phyloP scores from a whole-genome alignment of 805 yeast species.

The Cyberlindnera xylosilytica region DNA sequence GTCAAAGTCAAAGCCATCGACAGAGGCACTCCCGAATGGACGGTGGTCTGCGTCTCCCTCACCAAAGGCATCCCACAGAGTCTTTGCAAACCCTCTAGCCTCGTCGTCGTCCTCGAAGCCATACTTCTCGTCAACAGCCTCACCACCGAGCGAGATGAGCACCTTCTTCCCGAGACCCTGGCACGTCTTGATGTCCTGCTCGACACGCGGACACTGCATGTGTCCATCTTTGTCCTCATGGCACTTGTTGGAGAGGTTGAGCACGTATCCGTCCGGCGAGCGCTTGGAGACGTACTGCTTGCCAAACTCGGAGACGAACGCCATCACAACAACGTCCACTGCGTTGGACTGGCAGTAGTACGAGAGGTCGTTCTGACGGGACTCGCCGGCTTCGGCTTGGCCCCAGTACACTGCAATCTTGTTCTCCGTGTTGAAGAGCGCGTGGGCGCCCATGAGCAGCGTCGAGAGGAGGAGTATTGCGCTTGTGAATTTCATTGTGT shows the following conservation, averaged over 20 bases:
- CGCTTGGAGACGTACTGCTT: slow-evolving; percentile 1
- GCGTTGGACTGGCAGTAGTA: slow-evolving; percentile 60
- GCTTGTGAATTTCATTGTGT: not conserved
- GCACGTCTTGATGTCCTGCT: slow-evolving; percentile 68
- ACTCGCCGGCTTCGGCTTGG: slow-evolving; percentile 51
- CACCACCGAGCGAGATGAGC: slow-evolving; percentile 73
- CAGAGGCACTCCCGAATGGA: slow-evolving; percentile 66
- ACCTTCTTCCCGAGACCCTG: slow-evolving; percentile 78
- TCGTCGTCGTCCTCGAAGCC: slow-evolving; percentile 82
- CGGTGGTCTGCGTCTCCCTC: slow-evolving; percentile 46
- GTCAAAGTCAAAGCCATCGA: slow-evolving; percentile 95
- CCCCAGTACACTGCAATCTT: slow-evolving; percentile 73
- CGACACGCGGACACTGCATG: slow-evolving; percentile 49
- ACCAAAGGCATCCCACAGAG: slow-evolving; percentile 61
- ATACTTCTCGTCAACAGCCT: slow-evolving; percentile 47
- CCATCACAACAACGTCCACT: slow-evolving; percentile 69
- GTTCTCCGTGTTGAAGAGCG: slow-evolving; percentile 1
- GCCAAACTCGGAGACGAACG: slow-evolving; percentile 45
- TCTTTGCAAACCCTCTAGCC: slow-evolving; percentile 57
- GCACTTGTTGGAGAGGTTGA: slow-evolving; percentile 57
- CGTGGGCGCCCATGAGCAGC: no score
- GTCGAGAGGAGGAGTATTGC: not conserved
- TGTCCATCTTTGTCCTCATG: slow-evolving; percentile 32
- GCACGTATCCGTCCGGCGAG: slow-evolving; percentile 27
- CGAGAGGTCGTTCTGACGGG: slow-evolving; percentile 39